phyloP scores from a whole-genome alignment of 768 basidiomycete genomes.

The Leccinum subtestaceum region DNA sequence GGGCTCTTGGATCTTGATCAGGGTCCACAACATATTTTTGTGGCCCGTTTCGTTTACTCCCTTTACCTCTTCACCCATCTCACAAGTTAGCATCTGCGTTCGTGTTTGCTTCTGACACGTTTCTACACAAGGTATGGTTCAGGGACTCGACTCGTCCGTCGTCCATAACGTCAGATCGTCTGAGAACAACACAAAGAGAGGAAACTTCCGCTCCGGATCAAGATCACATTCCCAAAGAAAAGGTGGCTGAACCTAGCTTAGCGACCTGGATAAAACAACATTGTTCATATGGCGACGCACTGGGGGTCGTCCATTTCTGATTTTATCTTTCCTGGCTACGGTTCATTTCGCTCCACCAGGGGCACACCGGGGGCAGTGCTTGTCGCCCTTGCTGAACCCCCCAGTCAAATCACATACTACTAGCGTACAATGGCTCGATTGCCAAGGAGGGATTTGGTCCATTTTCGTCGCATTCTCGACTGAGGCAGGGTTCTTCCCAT shows the following conservation, averaged over 20 bases:
- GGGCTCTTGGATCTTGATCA: neutral
- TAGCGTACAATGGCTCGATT: neutral
- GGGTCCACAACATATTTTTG: neutral
- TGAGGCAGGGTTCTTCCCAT: neutral
- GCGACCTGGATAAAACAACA: neutral
- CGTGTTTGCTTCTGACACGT: neutral
- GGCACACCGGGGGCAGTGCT: neutral
- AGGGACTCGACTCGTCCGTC: neutral
- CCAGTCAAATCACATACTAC: too few relatives aligned
- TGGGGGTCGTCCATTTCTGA: neutral
- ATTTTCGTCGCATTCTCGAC: neutral
- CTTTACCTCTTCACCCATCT: neutral
- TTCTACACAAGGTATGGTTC: neutral
- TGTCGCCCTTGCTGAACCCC: neutral
- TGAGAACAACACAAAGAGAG: neutral
- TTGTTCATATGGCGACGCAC: neutral
- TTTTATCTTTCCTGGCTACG: neutral
- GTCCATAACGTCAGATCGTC: neutral
- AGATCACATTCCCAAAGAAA: neutral
- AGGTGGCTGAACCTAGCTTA: neutral
- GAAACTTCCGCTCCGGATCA: neutral
- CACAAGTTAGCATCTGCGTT: neutral
- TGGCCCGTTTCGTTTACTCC: neutral
- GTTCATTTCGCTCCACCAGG: neutral
- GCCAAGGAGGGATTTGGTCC: neutral